Percentiles rank a stretch among this genome's conserved stretches.
Evolutionary conservation across 2,329 filamentous ascomycete genomes (phyloP).

Genomic region (Botrytis pseudocinerea): DNA sequence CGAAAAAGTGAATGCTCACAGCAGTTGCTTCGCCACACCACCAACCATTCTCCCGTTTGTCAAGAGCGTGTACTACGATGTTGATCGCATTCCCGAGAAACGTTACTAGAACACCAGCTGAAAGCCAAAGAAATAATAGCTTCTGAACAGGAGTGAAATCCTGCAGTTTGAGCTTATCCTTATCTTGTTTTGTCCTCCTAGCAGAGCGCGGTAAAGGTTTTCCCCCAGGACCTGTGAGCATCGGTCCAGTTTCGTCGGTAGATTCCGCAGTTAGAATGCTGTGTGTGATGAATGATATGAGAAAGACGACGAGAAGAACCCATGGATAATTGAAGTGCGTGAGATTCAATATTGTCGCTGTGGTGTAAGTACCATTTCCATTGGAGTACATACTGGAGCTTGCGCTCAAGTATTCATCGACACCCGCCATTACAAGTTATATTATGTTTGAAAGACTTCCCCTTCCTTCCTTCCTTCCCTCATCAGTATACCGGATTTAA

Average conservation of each 20-base stretch:
- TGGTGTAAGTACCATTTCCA: conserved; percentile 26
- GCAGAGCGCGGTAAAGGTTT: conserved; percentile 68
- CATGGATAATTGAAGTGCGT: conserved; percentile 57
- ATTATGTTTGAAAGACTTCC: conserved; percentile 26
- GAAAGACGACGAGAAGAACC: conserved; percentile 63
- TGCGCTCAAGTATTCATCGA: conserved; percentile 33
- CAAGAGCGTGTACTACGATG: conserved; percentile 73
- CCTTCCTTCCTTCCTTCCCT: conserved; percentile 33
- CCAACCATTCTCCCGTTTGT: conserved; percentile 65
- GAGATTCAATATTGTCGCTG: conserved; percentile 33
- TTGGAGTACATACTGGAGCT: conserved; percentile 25
- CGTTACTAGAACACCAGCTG: conserved; percentile 68
- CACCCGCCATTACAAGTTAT: conserved; percentile 40
- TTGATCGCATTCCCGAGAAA: conserved; percentile 74
- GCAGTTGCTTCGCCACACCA: conserved; percentile 80
- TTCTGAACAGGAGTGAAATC: conserved; percentile 67
- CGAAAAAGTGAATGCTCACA: conserved; percentile 53
- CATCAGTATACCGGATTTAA: conserved; percentile 36
- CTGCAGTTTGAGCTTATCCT: conserved; percentile 45
- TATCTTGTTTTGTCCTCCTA: conserved; percentile 47
- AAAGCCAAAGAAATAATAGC: conserved; percentile 73
- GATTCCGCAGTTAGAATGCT: conserved; percentile 55
- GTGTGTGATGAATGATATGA: conserved; percentile 60
- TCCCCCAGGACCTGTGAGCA: conserved; percentile 76
- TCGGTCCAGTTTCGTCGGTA: conserved; percentile 40